Base-by-base conservation (phyloP, 306 rosid genomes). In the Crataegus laevigata region DNA sequence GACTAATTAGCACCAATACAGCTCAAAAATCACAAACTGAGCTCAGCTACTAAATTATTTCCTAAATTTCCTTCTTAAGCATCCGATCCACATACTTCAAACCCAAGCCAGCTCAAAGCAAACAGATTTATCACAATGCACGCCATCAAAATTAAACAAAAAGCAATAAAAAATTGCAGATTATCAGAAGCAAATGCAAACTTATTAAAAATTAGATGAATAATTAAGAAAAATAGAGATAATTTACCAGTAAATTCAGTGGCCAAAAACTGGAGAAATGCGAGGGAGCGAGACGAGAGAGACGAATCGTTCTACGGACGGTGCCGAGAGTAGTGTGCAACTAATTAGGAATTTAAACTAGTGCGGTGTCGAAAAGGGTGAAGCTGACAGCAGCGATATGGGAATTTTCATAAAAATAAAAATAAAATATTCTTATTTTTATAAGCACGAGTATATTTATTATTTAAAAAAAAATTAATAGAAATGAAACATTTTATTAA, bases 41-140 rank as follows among this genome's bases (percentile, higher is more conserved):
- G 36, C 36, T 34, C 71, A 77, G 24, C 71, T 57, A 76, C 50
- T 22, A 5, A 66, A 52, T 21, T 0, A 71, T 54, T 45, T 69
- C 75, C 70, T 1, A 57, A 42, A 69, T 22, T 67, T 59, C 57
- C 72, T 54, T 51, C 3, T 19, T 26, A 69, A 77, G 36, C 71
- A 40, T 57, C 85, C 86, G 97, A 91, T 89, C 92, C 85, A 73
- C 71, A 68, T 32, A 68, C 6, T 59, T 36, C 57, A 10, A 68
- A 40, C 57, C 69, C 30, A 85, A 61, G 72, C 24, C 6, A 45
- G 81, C 83, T 75, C 68, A 81, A 72, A 77, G 28, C 54, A 21
- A 75, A 69, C 50, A 78, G 67, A 79, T 75, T 72, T 67, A 30
- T 6, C 72, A 55, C 69, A 89, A 82, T 84, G 96, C 79, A 73